Conservation (phyloP, 345 rosid species). For the Citrus hindsii region DNA sequence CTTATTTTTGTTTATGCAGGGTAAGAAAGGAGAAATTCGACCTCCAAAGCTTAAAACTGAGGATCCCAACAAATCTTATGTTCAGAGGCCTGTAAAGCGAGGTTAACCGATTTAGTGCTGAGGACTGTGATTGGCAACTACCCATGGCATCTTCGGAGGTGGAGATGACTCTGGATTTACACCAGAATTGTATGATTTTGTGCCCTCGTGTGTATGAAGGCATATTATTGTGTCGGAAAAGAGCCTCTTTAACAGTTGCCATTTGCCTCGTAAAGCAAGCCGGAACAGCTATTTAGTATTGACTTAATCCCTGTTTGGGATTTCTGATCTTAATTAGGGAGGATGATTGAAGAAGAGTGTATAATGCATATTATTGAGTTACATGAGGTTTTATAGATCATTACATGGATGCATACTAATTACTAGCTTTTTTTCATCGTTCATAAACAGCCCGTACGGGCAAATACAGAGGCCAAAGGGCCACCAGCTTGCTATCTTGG, state of each 20-base stretch:
- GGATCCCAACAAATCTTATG: constrained; percentile 96
- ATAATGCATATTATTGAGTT: neutral
- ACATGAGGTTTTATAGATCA: neutral
- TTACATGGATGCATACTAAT: too few relatives aligned
- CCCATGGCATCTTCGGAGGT: neutral
- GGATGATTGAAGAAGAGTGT: neutral
- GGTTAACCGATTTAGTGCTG: constrained; percentile 32
- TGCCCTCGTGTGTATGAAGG: too few relatives aligned
- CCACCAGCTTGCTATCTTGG: too few relatives aligned
- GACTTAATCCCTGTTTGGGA: neutral
- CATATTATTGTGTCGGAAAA: neutral
- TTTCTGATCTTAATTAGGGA: constrained; percentile 6
- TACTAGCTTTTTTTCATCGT: too few relatives aligned
- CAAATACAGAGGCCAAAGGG: too few relatives aligned
- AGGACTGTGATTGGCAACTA: constrained; percentile 4
- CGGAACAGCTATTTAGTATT: neutral
- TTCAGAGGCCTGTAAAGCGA: constrained; percentile 90
- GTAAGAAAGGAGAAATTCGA: constrained; percentile 83
- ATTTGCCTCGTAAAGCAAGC: neutral
- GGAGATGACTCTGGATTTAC: neutral
- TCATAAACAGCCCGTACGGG: too few relatives aligned
- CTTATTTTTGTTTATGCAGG: constrained; percentile 34
- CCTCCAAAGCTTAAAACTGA: constrained; percentile 97
- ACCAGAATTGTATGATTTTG: too few relatives aligned
- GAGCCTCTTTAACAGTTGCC: neutral